Conservation (phyloP, 1,284 basidiomycete genomes). For the Mycosarcoma maydis region DNA sequence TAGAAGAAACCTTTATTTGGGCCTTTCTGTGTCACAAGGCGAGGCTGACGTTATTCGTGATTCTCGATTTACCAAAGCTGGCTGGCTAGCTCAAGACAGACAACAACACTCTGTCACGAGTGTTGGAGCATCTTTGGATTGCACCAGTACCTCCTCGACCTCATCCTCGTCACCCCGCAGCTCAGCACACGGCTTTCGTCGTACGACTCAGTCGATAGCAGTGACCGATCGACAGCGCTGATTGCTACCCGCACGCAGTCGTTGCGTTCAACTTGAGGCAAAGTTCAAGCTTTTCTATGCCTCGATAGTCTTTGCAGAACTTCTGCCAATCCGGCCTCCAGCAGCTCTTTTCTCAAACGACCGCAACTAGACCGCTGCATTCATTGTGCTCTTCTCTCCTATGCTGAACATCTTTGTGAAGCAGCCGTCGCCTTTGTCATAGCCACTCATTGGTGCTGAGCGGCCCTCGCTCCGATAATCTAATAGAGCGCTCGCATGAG, state of each 20-base stretch:
- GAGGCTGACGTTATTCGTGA: slow-evolving; percentile 30
- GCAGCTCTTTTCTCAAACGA: background rate
- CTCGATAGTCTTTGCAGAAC: background rate
- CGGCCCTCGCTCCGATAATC: slow-evolving; percentile 14
- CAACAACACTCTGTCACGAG: no score
- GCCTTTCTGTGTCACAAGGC: background rate
- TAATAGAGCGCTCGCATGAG: slow-evolving; percentile 25
- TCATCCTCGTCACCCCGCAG: no score
- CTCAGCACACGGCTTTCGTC: background rate
- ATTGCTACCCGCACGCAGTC: no score
- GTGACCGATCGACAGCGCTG: no score
- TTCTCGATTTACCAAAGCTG: no score
- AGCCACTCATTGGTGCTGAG: slow-evolving; percentile 11
- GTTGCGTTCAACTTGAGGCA: no score
- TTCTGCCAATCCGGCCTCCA: background rate
- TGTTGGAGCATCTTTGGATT: no score
- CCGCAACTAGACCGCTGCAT: background rate
- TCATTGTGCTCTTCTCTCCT: background rate
- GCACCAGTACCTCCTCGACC: background rate
- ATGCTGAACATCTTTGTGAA: slow-evolving; percentile 6
- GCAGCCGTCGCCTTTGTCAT: background rate
- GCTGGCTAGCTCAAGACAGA: no score
- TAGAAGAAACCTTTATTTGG: slow-evolving; percentile 7
- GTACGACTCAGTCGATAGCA: no score
- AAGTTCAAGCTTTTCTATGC: no score